Conservation (phyloP, 768 basidiomycete species). For the Gymnopilus dilepis region DNA sequence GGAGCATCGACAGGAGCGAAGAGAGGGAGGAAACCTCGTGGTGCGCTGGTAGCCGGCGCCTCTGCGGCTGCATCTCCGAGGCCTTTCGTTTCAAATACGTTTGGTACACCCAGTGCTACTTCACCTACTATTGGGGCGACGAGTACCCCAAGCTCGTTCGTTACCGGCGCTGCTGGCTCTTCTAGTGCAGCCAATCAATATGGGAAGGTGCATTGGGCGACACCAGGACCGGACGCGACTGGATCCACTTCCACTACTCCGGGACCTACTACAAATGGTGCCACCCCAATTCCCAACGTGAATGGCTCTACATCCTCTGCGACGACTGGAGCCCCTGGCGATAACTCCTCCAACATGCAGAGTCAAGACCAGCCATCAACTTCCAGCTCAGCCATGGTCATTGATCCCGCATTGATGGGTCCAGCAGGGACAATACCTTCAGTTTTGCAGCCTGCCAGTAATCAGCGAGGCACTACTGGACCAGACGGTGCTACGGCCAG, state of each 20-base stretch:
- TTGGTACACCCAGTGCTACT: neutral
- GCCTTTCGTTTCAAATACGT: conserved; percentile 22
- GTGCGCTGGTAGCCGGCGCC: conserved; percentile 27
- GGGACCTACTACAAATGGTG: conserved; percentile 1
- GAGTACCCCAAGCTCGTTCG: conserved; percentile 16
- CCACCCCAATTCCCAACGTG: neutral
- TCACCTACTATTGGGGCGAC: conserved; percentile 4
- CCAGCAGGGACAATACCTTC: conserved; percentile 13
- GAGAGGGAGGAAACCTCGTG: conserved; percentile 54
- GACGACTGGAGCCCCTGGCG: neutral
- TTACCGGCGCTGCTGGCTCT: neutral
- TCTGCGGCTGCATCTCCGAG: conserved; percentile 35
- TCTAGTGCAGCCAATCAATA: conserved; percentile 31
- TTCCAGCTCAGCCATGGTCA: conserved; percentile 14
- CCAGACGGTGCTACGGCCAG: conserved; percentile 16
- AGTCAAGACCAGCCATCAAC: neutral
- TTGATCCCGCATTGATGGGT: conserved; percentile 31
- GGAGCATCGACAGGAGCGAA: conserved; percentile 43
- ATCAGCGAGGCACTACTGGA: conserved; percentile 21
- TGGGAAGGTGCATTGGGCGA: conserved; percentile 46
- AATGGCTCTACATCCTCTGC: neutral
- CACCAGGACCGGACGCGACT: conserved; percentile 19
- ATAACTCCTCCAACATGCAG: neutral
- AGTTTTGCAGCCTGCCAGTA: neutral
- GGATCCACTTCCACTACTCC: neutral